Evolutionary conservation across 108 stramenopile genomes (phyloP), one percentile per base, ranked within the genome.

Genomic region (Conticribra weissflogii): DNA sequence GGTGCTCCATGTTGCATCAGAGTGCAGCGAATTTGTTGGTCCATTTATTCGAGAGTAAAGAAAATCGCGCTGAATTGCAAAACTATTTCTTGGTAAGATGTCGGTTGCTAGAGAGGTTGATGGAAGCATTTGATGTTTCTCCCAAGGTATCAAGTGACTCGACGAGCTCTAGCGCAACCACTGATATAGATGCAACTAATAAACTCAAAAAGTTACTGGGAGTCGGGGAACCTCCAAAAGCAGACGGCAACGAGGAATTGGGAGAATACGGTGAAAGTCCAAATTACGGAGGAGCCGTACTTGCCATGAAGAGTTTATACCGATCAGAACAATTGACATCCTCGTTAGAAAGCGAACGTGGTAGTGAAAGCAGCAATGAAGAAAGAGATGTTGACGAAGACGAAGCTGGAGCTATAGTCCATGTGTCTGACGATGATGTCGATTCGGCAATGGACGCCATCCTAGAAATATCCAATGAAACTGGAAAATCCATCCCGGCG

Each of bases 1-100:
- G 91, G 85, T 92, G 95, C 63, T 91, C 89, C 41, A 92, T 98
- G 94, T 85, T 98, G 16, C 98, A 98, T 77, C 92, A 96, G 65
- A 90, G 91, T 60, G 95, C 95, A 15, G 91, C 96, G 17, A 95
- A 96, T 71, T 78, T 97, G 28, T 66, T 98, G 61, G 93, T 97
- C 16, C 89, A 96, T 58, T 88, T 97, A 22, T 87, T 94, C 54
- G 95, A 96, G 77, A 94, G 92, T 1, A 84, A 82, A 9, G 88
- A 86, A 22, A 50, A 69, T 30, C 58, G 97, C 50, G 74, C 72
- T 22, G 83, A 78, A 7, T 89, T 98, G 49, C 97, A 98, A 71
- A 74, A 88, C 23, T 93, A 96, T 63, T 88, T 98, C 50, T 24
- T 97, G 47, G 68, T 57, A 8, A 71, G 87, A 30, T 95, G 93